These are phyloP conservation scores for Kodamaea sp. DNA, from an alignment of 1,139 yeast genomes.

Conservation along the genomic window DNA sequence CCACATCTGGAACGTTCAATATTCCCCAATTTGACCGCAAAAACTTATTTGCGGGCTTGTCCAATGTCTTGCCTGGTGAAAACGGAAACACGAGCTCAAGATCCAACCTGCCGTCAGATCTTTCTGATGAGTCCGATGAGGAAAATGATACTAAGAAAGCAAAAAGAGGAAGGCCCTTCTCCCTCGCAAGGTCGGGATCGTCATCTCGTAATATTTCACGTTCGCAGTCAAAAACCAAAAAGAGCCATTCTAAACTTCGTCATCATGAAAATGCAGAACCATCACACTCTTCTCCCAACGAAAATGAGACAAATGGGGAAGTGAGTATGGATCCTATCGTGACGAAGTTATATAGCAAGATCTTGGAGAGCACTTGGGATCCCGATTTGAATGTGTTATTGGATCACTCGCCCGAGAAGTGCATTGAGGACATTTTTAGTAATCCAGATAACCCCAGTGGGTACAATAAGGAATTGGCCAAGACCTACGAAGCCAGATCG, in stretches of 20 bases:
- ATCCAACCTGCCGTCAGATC: slow-evolving; percentile 1
- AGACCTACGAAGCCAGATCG: slow-evolving; percentile 14
- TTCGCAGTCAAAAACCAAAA: neutral
- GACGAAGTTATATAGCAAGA: slow-evolving; percentile 55
- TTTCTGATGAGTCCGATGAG: slow-evolving; percentile 8
- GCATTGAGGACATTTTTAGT: slow-evolving; percentile 72
- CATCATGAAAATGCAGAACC: too few relatives aligned
- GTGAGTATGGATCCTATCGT: slow-evolving; percentile 53
- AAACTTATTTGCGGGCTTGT: slow-evolving; percentile 43
- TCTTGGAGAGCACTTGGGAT: slow-evolving; percentile 78
- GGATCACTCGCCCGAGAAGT: slow-evolving; percentile 70
- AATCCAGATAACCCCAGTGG: slow-evolving; percentile 61
- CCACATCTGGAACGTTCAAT: slow-evolving; percentile 22
- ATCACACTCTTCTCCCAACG: neutral
- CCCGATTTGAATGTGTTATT: slow-evolving; percentile 58
- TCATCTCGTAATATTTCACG: neutral
- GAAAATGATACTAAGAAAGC: slow-evolving; percentile 1
- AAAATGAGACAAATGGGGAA: neutral
- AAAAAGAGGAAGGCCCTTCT: neutral
- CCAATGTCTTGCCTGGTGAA: slow-evolving; percentile 29
- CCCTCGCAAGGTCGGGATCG: neutral
- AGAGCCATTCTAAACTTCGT: neutral
- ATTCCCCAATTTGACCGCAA: slow-evolving; percentile 42
- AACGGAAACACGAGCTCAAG: neutral
- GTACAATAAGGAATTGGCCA: slow-evolving; percentile 45